Conservation (phyloP, 495 filamentous ascomycete genomes). For the Ramalina intermedia region DNA sequence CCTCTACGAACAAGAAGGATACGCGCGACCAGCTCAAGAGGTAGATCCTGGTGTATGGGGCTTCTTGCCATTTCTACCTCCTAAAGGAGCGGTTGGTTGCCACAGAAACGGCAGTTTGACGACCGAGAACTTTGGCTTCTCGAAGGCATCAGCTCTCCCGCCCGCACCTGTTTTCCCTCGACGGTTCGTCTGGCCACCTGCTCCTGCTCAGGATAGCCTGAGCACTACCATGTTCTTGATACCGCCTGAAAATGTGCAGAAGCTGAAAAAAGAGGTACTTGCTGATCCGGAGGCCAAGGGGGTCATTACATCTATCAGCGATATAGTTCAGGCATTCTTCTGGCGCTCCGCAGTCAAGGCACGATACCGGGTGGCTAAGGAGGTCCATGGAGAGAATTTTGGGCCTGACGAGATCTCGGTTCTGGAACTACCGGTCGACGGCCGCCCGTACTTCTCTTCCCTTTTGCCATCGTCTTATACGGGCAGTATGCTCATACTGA, state of each 20-base stretch:
- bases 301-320: constrained; percentile 14
- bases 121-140: too few species aligned
- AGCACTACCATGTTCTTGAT: constrained; percentile 9
- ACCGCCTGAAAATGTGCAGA: constrained; percentile 10
- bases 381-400: background rate
- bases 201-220: constrained; percentile 12
- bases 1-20: constrained; percentile 18
- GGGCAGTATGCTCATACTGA: constrained; percentile 17
- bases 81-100: too few species aligned
- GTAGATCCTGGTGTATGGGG: background rate
- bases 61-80: background rate
- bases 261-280: constrained; percentile 14
- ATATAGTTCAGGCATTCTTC: constrained; percentile 21
- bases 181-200: constrained; percentile 14
- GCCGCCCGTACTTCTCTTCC: constrained; percentile 18
- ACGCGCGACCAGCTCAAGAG: constrained; percentile 11
- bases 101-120: too few species aligned
- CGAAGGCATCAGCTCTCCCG: background rate
- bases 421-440: constrained; percentile 20
- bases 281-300: constrained; percentile 15
- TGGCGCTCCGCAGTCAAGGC: constrained; percentile 22
- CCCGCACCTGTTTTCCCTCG: constrained; percentile 11
- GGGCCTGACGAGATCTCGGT: constrained; percentile 14
- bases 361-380: constrained; percentile 12
- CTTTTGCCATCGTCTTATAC: constrained; percentile 16